Evolutionary conservation across 1,284 basidiomycete species (phyloP).

Genomic region (Puccinia hordei): DNA sequence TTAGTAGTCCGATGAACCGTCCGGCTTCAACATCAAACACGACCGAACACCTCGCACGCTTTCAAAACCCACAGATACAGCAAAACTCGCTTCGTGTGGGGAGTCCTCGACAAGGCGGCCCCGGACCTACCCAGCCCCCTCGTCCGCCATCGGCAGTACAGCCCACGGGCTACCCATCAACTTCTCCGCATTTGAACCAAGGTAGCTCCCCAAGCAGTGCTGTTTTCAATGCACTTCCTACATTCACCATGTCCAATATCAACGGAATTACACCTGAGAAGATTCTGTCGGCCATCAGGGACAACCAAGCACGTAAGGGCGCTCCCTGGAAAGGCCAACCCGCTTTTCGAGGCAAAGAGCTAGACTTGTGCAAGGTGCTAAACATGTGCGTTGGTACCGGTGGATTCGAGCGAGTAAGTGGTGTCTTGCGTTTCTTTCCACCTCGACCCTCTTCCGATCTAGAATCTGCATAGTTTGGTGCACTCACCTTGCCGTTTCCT

Average conservation of each 20-base stretch:
- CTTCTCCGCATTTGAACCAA: conserved; percentile 25
- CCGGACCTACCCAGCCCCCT: conserved; percentile 40
- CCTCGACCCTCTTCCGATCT: not conserved
- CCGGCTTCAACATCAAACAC: conserved; percentile 13
- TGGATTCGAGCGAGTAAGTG: conserved; percentile 44
- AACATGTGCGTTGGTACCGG: conserved; percentile 24
- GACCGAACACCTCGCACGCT: conserved; percentile 27
- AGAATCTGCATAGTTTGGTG: not conserved
- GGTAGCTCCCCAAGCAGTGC: conserved; percentile 18
- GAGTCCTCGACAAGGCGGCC: conserved; percentile 34
- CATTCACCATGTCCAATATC: not conserved
- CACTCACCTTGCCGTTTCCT: not conserved
- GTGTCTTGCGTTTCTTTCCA: conserved; percentile 1
- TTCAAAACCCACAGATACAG: conserved; percentile 33
- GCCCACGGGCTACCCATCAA: conserved; percentile 17
- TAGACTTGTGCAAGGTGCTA: conserved; percentile 42
- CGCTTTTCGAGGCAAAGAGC: conserved; percentile 43
- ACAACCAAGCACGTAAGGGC: conserved; percentile 15
- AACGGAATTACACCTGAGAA: conserved; percentile 33
- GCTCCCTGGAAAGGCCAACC: conserved; percentile 34
- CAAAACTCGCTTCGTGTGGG: conserved; percentile 21
- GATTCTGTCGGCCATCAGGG: conserved; percentile 23
- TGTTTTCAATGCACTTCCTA: not conserved
- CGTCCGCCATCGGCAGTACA: conserved; percentile 40
- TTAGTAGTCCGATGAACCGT: conserved; percentile 38